Conservation (phyloP, 805 yeast species). For the Saturnispora saitoi region DNA sequence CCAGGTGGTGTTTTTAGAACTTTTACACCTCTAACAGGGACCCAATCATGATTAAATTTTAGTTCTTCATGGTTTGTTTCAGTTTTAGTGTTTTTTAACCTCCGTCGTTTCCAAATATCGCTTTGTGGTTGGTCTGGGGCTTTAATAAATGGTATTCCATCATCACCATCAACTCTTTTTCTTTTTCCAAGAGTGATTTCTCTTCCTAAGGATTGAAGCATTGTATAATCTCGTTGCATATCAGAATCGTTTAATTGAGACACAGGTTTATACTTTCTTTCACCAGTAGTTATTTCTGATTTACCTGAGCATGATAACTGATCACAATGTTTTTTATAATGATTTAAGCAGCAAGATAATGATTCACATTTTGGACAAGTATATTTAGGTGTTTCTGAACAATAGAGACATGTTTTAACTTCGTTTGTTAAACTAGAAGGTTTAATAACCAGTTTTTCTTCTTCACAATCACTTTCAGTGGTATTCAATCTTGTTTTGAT, state of each 20-base stretch:
- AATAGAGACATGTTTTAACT: constrained; percentile 1
- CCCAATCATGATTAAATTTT: constrained; percentile 8
- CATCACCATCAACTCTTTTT: constrained; percentile 24
- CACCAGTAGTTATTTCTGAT: constrained; percentile 35
- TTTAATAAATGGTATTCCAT: constrained; percentile 6
- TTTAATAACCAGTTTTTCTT: neutral
- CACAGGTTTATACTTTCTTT: constrained; percentile 41
- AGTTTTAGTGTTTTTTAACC: constrained; percentile 28
- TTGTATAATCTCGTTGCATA: constrained; percentile 79
- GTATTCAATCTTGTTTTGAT: neutral
- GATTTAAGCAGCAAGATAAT: constrained; percentile 60
- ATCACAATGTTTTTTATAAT: constrained; percentile 64
- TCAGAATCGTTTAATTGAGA: constrained; percentile 37
- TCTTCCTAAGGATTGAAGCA: constrained; percentile 53
- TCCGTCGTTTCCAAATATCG: constrained; percentile 50
- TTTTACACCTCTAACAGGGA: constrained; percentile 47
- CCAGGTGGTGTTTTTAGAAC: constrained; percentile 60
- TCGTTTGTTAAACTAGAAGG: neutral
- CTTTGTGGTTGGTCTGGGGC: constrained; percentile 32
- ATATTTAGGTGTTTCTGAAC: constrained; percentile 49
- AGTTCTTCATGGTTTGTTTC: neutral
- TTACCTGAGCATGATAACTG: constrained; percentile 58
- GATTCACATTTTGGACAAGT: constrained; percentile 72
- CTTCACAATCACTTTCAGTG: neutral
- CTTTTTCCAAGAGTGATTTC: constrained; percentile 46